Evolutionary conservation across 1,284 basidiomycete species (phyloP).

Genomic region (Quambalaria eucalypti): DNA sequence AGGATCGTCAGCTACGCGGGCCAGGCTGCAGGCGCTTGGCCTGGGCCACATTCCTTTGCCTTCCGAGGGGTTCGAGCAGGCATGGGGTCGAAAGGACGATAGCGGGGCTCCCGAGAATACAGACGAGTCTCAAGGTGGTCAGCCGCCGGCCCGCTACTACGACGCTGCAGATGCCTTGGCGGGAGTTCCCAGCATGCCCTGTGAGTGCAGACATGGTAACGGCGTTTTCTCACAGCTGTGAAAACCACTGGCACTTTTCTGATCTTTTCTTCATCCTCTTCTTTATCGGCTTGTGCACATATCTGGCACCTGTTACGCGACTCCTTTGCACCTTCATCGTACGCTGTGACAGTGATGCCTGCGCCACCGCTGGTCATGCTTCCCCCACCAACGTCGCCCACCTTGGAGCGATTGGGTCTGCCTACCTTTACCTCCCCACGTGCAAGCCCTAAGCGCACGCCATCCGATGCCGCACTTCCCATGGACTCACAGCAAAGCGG

Average conservation of each 20-base stretch:
- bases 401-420: constrained; percentile 8
- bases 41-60: constrained; percentile 26
- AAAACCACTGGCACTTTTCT: neutral
- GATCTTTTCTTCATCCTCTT: neutral
- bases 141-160: constrained; percentile 1
- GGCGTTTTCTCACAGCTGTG: too few relatives aligned
- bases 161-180: constrained; percentile 6
- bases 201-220: constrained; percentile 6
- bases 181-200: constrained; percentile 34
- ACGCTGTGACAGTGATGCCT: constrained; percentile 15
- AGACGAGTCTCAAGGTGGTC: too few relatives aligned
- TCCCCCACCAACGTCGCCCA: constrained; percentile 26
- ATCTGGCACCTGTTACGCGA: neutral
- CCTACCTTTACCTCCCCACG: too few relatives aligned
- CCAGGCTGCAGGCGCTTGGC: constrained; percentile 22
- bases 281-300: neutral
- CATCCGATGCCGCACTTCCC: too few relatives aligned
- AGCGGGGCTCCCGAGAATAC: too few relatives aligned
- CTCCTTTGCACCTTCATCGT: neutral
- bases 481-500: too few relatives aligned
- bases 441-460: constrained; percentile 2
- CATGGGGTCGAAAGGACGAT: constrained; percentile 13
- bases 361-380: constrained; percentile 33
- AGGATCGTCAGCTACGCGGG: too few relatives aligned
- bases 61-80: constrained; percentile 18